A percentile compares a stretch with the other conserved stretches of the same genome.
These are phyloP conservation scores for Tolypocladium paradoxum DNA, from an alignment of 2,329 filamentous ascomycete genomes.

Conservation along the genomic window DNA sequence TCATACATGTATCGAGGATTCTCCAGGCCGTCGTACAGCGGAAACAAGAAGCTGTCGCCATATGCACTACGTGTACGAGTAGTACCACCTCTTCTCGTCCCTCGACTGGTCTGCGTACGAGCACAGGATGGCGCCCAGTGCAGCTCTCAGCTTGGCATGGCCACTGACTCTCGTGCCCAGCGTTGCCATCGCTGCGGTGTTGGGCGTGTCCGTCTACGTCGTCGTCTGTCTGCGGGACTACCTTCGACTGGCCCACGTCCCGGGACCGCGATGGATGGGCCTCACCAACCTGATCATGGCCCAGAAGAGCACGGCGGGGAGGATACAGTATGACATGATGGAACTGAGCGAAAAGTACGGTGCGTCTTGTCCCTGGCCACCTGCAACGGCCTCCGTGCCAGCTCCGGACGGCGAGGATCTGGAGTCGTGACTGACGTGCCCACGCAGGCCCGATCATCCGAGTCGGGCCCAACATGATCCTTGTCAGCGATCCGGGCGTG, in stretches of 20 bases:
- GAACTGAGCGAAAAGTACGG: conserved; percentile 17
- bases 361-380: no score
- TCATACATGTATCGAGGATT: no score
- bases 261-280: conserved; percentile 2
- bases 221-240: background rate
- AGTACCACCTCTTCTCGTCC: no score
- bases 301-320: conserved; percentile 7
- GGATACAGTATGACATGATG: conserved; percentile 12
- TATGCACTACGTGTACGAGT: no score
- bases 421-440: background rate
- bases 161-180: background rate
- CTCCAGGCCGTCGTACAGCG: no score
- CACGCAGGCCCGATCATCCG: conserved; percentile 17
- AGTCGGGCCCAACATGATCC: conserved; percentile 30
- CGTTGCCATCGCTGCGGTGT: background rate
- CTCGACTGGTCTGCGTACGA: no score
- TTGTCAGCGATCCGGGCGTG: conserved; percentile 33
- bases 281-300: conserved; percentile 2
- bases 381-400: no score
- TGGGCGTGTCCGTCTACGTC: background rate
- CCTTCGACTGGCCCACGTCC: conserved; percentile 2
- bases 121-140: background rate
- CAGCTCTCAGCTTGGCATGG: background rate
- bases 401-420: no score
- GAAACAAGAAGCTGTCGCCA: no score